These are phyloP conservation scores for Rubroshorea leprosula DNA, from an alignment of 345 rosid species.

Conservation along the genomic window DNA sequence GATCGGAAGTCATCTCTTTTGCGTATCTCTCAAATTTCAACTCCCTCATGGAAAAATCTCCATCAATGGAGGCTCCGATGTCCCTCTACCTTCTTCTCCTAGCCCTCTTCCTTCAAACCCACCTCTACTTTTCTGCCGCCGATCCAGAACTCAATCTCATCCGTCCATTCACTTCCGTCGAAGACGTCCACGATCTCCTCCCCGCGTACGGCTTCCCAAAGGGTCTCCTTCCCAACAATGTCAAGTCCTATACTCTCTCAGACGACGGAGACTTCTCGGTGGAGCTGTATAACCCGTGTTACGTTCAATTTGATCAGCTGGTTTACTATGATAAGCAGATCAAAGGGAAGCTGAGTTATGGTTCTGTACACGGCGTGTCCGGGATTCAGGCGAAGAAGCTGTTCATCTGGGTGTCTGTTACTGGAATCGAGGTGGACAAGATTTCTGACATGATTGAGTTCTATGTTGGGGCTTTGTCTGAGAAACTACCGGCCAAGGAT, in stretches of 20 bases:
- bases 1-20: too few relatives aligned
- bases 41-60: neutral
- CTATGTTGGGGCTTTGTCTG: constrained; percentile 66
- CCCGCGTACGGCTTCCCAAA: constrained; percentile 56
- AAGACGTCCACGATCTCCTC: constrained; percentile 68
- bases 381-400: constrained; percentile 69
- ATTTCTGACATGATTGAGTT: constrained; percentile 44
- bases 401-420: constrained; percentile 61
- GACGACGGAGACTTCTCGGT: constrained; percentile 50
- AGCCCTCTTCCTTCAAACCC: constrained; percentile 19
- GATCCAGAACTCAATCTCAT: neutral
- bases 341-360: constrained; percentile 53
- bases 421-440: constrained; percentile 42
- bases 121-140: constrained; percentile 19
- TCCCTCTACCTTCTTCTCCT: constrained; percentile 18
- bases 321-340: constrained; percentile 53
- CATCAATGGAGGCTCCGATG: constrained; percentile 17
- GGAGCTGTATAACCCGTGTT: constrained; percentile 33
- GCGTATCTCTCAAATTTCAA: neutral
- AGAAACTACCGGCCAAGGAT: constrained; percentile 53
- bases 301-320: constrained; percentile 48
- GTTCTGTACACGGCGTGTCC: constrained; percentile 42
- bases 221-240: constrained; percentile 59
- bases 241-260: constrained; percentile 50
- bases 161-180: constrained; percentile 15